Conservation (phyloP, 345 rosid genomes). For the Gossypium turneri region DNA sequence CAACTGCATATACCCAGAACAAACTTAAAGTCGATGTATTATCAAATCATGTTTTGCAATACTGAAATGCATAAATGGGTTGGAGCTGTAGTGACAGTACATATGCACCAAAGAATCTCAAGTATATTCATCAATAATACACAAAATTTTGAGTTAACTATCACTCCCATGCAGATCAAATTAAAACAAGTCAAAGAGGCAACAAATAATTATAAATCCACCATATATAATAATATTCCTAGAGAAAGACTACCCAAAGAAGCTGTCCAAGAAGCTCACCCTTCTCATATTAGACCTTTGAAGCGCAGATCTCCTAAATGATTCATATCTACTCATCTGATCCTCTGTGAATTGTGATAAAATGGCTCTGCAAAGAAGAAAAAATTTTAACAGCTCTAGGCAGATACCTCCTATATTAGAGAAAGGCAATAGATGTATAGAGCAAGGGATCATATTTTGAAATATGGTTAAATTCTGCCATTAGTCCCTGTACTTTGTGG, state of each 20-base stretch:
- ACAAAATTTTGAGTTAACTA: not conserved
- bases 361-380: slow-evolving; percentile 44
- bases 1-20: slow-evolving; percentile 44
- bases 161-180: not conserved
- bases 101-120: not conserved
- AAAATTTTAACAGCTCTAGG: slow-evolving; percentile 3
- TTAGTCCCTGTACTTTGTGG: no score
- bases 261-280: slow-evolving; percentile 35
- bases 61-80: not conserved
- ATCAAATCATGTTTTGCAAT: not conserved
- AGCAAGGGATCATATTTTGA: not conserved
- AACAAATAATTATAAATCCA: not conserved
- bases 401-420: not conserved
- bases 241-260: not conserved
- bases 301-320: slow-evolving; percentile 92
- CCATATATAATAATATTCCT: not conserved
- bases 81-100: not conserved
- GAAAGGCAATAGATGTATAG: not conserved
- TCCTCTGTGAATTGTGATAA: slow-evolving; percentile 76
- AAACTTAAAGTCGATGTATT: not conserved
- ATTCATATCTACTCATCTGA: slow-evolving; percentile 89
- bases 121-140: not conserved
- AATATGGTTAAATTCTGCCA: no score
- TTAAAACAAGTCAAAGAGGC: not conserved
- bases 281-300: slow-evolving; percentile 89